Evolutionary conservation across 257 asterid species (phyloP).

Genomic region (Solanum lycopersicoides): DNA sequence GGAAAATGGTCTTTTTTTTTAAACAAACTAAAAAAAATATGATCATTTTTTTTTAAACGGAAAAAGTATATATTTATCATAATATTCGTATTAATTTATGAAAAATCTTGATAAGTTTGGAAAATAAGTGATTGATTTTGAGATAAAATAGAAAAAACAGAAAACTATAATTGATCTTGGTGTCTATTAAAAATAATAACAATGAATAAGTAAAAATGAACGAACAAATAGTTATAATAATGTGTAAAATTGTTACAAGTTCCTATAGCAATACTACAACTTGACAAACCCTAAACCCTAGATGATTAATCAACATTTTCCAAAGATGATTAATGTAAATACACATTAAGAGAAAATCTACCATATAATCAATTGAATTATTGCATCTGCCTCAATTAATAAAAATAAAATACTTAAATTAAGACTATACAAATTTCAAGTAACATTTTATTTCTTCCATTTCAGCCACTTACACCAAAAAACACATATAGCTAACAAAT

Average conservation of each 20-base stretch:
- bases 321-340: neutral
- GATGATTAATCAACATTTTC: neutral
- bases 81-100: neutral
- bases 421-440: neutral
- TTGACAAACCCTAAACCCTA: neutral
- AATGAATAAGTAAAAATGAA: neutral
- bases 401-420: too few relatives aligned
- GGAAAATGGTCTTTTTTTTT: too few relatives aligned
- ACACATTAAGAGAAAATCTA: neutral
- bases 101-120: neutral
- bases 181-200: too few relatives aligned
- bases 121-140: neutral
- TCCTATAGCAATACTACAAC: neutral
- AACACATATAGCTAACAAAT: neutral
- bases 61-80: neutral
- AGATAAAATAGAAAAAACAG: neutral
- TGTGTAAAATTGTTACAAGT: too few relatives aligned
- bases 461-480: neutral
- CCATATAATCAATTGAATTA: neutral
- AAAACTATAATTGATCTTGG: neutral
- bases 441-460: neutral
- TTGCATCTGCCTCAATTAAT: neutral
- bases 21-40: too few relatives aligned
- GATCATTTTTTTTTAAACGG: too few relatives aligned
- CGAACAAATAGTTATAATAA: neutral